Base-by-base conservation (phyloP, 768 basidiomycete genomes). In the Nidularia pulvinata region DNA sequence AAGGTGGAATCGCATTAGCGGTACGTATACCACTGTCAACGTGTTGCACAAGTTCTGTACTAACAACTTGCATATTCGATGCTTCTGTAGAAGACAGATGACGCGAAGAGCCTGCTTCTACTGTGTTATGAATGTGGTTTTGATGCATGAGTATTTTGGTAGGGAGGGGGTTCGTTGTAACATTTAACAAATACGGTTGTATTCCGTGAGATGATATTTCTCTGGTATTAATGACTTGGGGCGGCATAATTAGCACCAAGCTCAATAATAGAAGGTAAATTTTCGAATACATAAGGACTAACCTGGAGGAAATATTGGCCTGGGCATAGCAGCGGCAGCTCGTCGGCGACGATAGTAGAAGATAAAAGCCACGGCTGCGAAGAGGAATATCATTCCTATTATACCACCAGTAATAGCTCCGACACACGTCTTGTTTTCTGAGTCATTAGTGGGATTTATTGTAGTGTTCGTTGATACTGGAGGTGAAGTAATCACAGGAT, bases 381-480 rank as follows among this genome's bases (percentile, higher is more conserved):
- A 39, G 10, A 39, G 16, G 10, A 10, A 10, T 10, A 39, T 16
- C 37, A 39, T 36, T 5, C 10, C 35, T 13, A 19, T 48, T 39
- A 39, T 57, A 22, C 57, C 64, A n/a, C 72, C 73, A 6, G 65
- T 59, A 30, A 75, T 68, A 9, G 57, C 57, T 9, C 66, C 70
- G 45, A 60, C 53, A 30, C 57, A 53, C 33, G 36, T 36, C 25
- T 47, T 50, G 53, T 54, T 58, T 9, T 19, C 19, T 19, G 19
- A 19, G 19, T 19, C 19, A 19, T 19, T 19, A 19, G 19, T 19
- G 19, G 19, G 19, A 19, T 19, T 19, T 19, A 19, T 19, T 19
- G 19, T 19, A 19, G 19, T 19, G 19, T 19, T 19, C 19, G 19
- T 19, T 19, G 19, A 19, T 19, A 19, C 19, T 19, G 32, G 46